phyloP scores from a whole-genome alignment of 2,329 filamentous ascomycete species.

The Phialophora chinensis region DNA sequence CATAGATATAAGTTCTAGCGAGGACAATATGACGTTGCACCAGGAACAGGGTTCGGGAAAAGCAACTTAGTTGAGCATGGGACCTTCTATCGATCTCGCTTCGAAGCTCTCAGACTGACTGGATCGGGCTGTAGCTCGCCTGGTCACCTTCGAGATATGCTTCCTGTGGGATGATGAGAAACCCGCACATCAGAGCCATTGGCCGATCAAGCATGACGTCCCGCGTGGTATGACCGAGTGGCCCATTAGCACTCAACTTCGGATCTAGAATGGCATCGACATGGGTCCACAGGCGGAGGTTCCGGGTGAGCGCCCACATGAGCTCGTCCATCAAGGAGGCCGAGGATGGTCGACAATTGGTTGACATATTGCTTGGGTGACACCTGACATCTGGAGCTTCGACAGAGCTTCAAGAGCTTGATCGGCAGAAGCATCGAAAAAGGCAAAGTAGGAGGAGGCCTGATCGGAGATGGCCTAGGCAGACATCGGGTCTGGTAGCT shows the following conservation, averaged over 20 bases:
- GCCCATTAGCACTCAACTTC: background rate
- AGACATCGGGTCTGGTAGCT: background rate
- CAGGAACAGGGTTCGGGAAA: conserved; percentile 7
- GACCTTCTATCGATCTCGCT: conserved; percentile 1
- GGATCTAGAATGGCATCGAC: background rate
- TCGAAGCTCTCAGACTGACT: background rate
- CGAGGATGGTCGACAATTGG: background rate
- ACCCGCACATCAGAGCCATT: background rate
- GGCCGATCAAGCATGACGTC: background rate
- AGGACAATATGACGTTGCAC: conserved; percentile 3
- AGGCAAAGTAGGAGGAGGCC: background rate
- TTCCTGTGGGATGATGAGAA: background rate
- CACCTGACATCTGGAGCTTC: background rate
- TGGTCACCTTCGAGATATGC: too few species aligned
- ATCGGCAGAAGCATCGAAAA: background rate
- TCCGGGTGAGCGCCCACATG: background rate
- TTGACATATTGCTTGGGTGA: background rate
- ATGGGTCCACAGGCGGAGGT: background rate
- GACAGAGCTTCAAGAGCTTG: conserved; percentile 4
- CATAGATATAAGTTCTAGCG: conserved; percentile 21
- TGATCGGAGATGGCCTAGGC: conserved; percentile 3
- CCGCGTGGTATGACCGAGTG: background rate
- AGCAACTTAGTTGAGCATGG: background rate
- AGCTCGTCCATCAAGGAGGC: background rate
- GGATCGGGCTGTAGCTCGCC: background rate